Evolutionary conservation across 805 yeast species (phyloP), one percentile per base, ranked within the genome.

Genomic region (Millerozyma miso): DNA sequence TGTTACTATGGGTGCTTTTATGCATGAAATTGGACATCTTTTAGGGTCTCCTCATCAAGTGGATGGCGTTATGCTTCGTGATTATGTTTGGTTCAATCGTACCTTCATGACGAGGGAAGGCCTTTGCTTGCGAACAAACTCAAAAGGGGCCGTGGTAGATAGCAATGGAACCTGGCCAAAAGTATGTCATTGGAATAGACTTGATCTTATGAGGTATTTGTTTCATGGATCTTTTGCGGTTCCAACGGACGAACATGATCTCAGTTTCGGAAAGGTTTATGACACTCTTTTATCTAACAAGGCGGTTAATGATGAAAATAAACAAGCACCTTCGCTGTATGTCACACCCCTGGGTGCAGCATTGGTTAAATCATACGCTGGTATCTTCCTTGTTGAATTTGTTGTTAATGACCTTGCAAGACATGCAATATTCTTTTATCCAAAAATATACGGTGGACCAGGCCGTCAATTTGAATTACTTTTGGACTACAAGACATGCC

Each of bases 21-120:
- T 90, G 84, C 98, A 91, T 62, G 98, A 91, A 59, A 83, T 91
- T 40, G 98, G 99, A 1, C 98, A 91, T 60, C 67, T 80, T 19
- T 69, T 91, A 34, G 96, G 97, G 0, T 85, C 91, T 49, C 97
- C 98, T 0, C 98, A 91, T 63, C 93, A 89, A 61, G 85, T 82
- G 12, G 69, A 74, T 50, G 98, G 98, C 15, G 85, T 91, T 19
- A 93, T 91, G 98, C 65, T 88, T 32, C 73, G 97, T 44, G 96
- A 85, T 44, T 93, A 90, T 58, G 71, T 81, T 16, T 79, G 83
- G 45, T 77, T 88, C 73, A 85, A 89, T 60, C 73, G 98, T 44
- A 79, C 88, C 8, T 93, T 89, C 56, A 71, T 83, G 67, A 80
- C 95, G 0, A 69, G 81, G 45, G 97, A 89, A 58, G 67, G 68